Percentiles rank a stretch among this genome's conserved stretches.
Evolutionary conservation across 2,329 filamentous ascomycete species (phyloP).

Genomic region (Talaromyces islandicus): DNA sequence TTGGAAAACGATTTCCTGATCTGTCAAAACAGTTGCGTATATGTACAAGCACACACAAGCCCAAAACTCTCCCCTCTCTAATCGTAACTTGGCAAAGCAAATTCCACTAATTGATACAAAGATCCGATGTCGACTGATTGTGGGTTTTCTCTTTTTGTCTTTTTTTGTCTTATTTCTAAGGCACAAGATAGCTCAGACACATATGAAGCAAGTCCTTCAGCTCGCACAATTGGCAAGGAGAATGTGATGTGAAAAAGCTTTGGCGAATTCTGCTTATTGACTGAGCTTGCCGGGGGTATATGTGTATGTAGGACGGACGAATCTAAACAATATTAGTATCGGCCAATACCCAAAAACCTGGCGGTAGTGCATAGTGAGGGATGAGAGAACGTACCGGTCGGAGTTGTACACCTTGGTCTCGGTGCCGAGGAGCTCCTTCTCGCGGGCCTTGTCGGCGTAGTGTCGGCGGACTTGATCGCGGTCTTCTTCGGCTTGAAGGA

Average conservation of each 20-base stretch:
- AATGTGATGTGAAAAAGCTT: not conserved
- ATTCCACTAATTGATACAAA: not conserved
- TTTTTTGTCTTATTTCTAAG: not conserved
- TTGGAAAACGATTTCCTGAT: not conserved
- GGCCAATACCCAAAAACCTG: not conserved
- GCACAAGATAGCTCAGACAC: not conserved
- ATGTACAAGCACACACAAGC: not conserved
- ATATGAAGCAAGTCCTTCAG: not conserved
- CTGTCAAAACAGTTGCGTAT: not conserved
- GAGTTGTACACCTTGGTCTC: constrained; percentile 81
- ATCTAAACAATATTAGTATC: constrained; percentile 45
- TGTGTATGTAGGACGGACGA: constrained; percentile 74
- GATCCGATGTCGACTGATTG: constrained; percentile 2
- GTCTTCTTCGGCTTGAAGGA: constrained; percentile 95
- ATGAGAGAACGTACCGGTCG: constrained; percentile 74
- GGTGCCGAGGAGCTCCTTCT: constrained; percentile 82
- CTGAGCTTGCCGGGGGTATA: constrained; percentile 60
- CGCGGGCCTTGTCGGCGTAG: constrained; percentile 78
- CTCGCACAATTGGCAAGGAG: not conserved
- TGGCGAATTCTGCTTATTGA: constrained; percentile 37
- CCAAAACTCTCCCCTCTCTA: not conserved
- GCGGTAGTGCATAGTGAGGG: no score
- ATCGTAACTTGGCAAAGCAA: not conserved
- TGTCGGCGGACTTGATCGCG: constrained; percentile 85
- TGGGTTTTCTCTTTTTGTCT: not conserved